Conservation (phyloP, 805 yeast genomes). For the Ogataea trehaloabstinens region DNA sequence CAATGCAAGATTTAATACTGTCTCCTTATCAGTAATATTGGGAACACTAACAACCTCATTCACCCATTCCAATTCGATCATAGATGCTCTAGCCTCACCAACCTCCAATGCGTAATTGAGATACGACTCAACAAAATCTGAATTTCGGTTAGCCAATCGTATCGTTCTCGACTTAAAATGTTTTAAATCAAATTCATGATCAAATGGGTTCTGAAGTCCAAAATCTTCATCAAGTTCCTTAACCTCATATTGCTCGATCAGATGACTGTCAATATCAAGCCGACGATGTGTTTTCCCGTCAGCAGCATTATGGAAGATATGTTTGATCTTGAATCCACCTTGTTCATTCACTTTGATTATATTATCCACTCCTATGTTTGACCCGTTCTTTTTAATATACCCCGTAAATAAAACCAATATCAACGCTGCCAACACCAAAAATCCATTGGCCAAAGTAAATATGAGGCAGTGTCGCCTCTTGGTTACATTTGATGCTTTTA, state of each 20-base stretch:
- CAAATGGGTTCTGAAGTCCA: constrained; percentile 19
- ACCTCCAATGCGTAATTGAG: constrained; percentile 52
- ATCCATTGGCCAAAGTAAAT: no score
- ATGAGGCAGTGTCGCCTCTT: no score
- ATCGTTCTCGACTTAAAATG: constrained; percentile 16
- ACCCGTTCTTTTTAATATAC: no score
- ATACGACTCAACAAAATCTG: constrained; percentile 66
- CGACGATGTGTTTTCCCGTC: constrained; percentile 46
- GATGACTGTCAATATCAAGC: constrained; percentile 17
- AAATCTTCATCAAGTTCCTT: neutral
- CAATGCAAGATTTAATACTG: constrained; percentile 71
- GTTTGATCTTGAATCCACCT: constrained; percentile 40
- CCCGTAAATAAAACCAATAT: no score
- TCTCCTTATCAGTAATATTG: constrained; percentile 68
- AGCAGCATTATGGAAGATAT: constrained; percentile 61
- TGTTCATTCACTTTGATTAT: neutral
- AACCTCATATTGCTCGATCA: constrained; percentile 5
- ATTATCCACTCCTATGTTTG: no score
- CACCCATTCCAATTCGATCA: constrained; percentile 62
- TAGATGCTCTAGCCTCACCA: constrained; percentile 35
- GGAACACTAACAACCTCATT: constrained; percentile 60
- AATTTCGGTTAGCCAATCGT: constrained; percentile 47
- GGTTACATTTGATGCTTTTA: no score
- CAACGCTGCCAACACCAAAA: no score
- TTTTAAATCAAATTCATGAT: constrained; percentile 17